phyloP scores from a whole-genome alignment of 1,284 basidiomycete species.

The Leccinum ponderosum region DNA sequence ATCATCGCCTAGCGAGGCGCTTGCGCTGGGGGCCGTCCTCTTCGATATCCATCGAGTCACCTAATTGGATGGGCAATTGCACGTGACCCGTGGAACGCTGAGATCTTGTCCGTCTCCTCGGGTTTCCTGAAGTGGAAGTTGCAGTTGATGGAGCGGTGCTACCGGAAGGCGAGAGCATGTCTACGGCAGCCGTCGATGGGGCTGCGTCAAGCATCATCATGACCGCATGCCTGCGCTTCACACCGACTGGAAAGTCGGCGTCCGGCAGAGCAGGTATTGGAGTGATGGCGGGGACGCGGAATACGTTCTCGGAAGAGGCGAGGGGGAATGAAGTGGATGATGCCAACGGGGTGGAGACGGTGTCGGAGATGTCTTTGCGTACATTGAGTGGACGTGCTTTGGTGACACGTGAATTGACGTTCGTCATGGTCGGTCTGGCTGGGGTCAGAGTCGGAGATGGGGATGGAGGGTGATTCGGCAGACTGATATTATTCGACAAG shows the following conservation, averaged over 20 bases:
- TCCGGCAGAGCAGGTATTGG: constrained; percentile 23
- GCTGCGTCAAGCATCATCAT: constrained; percentile 63
- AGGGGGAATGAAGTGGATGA: constrained; percentile 19
- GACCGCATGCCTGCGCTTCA: constrained; percentile 57
- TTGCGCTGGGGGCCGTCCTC: constrained; percentile 61
- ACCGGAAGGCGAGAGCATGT: constrained; percentile 26
- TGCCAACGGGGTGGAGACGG: constrained; percentile 10
- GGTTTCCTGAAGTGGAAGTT: constrained; percentile 22
- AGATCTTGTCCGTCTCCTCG: constrained; percentile 46
- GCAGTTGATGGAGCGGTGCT: constrained; percentile 14
- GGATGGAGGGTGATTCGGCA: constrained; percentile 25
- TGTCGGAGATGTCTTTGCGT: constrained; percentile 32
- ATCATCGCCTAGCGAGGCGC: constrained; percentile 48
- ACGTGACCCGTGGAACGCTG: constrained; percentile 37
- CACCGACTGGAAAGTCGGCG: constrained; percentile 38
- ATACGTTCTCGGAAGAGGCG: constrained; percentile 28
- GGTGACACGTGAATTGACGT: constrained; percentile 22
- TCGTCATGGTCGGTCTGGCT: constrained; percentile 23
- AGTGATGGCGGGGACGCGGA: constrained; percentile 22
- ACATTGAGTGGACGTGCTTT: constrained; percentile 25
- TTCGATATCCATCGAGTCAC: constrained; percentile 60
- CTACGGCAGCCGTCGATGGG: constrained; percentile 29
- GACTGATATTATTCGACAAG: constrained; percentile 19
- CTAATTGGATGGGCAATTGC: constrained; percentile 39
- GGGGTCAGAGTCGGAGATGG: constrained; percentile 38